phyloP scores from a whole-genome alignment of 208 protist species.

The Leptomonas seymouri region DNA sequence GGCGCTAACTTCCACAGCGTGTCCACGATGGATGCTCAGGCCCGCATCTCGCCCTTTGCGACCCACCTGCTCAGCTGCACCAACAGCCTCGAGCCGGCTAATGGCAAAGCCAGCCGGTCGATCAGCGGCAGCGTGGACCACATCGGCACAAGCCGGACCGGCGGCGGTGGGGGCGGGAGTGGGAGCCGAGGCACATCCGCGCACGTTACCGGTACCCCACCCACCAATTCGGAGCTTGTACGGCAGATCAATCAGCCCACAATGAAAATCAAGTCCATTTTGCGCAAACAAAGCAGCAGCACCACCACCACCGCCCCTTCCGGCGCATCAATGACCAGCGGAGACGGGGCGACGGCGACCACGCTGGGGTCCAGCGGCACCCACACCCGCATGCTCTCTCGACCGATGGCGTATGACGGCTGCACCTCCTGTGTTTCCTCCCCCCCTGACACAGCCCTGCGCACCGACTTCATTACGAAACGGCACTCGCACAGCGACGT shows the following conservation, averaged over 20 bases:
- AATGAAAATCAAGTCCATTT: constrained; percentile 29
- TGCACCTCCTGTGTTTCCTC: background rate
- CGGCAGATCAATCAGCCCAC: constrained; percentile 25
- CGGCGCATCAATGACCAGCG: background rate
- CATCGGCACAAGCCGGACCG: no score
- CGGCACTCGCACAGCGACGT: constrained; percentile 13
- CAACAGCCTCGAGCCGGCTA: background rate
- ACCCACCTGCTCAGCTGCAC: background rate
- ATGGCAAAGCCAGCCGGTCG: constrained; percentile 4
- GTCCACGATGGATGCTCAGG: background rate
- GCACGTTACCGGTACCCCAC: constrained; percentile 2
- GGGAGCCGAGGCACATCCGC: background rate
- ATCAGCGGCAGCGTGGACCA: background rate
- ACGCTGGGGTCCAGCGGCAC: background rate
- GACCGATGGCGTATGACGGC: constrained; percentile 3
- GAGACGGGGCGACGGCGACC: background rate
- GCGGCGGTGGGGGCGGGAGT: background rate
- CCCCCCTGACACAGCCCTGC: constrained; percentile 5
- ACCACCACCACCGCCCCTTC: background rate
- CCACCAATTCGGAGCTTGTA: constrained; percentile 31
- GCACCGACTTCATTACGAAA: constrained; percentile 29
- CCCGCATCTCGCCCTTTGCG: constrained; percentile 2
- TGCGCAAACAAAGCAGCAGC: constrained; percentile 16
- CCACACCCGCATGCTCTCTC: constrained; percentile 13
- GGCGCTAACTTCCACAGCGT: background rate